phyloP scores from a whole-genome alignment of 140 eudicot genomes.

The Bidens hawaiensis region DNA sequence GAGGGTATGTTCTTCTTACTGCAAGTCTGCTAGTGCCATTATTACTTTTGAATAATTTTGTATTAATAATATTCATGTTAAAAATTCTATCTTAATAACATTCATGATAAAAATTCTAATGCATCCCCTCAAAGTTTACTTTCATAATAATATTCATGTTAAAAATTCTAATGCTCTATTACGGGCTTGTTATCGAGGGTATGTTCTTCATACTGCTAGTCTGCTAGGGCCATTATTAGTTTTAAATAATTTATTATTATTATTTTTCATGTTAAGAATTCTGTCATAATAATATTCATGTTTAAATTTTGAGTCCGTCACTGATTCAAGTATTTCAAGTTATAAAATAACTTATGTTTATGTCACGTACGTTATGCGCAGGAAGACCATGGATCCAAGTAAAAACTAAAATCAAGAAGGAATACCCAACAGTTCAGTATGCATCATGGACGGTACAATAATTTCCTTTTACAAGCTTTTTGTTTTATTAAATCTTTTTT shows the following conservation, averaged over 20 bases:
- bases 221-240: not conserved
- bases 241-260: not conserved
- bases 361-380: conserved; percentile 23
- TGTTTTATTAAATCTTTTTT: not conserved
- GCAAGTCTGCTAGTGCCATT: not conserved
- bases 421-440: conserved; percentile 77
- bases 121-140: not conserved
- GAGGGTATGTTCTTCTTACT: conserved; percentile 72
- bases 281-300: not conserved
- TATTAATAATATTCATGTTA: not conserved
- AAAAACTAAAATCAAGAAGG: conserved; percentile 74
- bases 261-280: too few relatives aligned
- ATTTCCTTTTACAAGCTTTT: not conserved
- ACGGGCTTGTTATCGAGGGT: conserved; percentile 86
- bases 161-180: conserved; percentile 73
- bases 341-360: conserved; percentile 11
- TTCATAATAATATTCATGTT: not conserved
- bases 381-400: conserved; percentile 82
- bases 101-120: too few relatives aligned
- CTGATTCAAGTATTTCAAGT: not conserved
- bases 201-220: too few relatives aligned
- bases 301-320: not conserved
- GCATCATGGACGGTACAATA: conserved; percentile 70
- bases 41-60: not conserved
- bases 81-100: not conserved